Evolutionary conservation across 345 rosid species (phyloP), one percentile per base, ranked within the genome.

Genomic region (Conringia planisiliqua): DNA sequence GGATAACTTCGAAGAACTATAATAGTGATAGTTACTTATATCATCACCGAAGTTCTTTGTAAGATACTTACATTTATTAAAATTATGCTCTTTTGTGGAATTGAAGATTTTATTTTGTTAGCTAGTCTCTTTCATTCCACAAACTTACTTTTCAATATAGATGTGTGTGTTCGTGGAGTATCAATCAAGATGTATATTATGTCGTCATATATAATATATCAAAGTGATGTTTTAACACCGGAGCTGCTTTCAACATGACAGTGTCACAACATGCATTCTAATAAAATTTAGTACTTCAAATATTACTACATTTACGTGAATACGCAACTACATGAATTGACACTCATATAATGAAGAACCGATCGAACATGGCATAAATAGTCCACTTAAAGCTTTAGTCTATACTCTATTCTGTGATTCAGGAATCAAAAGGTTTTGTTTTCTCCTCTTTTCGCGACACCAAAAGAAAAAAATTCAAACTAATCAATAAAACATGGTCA

Each of bases 121-220:
- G 61, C 20, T 71, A n/a, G 50, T 48, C 24, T 62, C 50, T 7
- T 72, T 17, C 42, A 50, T 50, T 51, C 52, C 69, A 29, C 62
- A 72, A 24, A 72, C 69, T 72, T 38, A 72, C 69, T 62, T 72
- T 51, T 62, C 54, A 4, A 11, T 35, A 1, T 59, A 2, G 18
- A 10, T 20, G 4, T 57, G 17, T 46, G 38, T 27, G 4, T 48
- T 6, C 11, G 56, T 46, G 42, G 14, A 17, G 32, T 42, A 46
- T 36, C 59, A 71, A 7, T n/a, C 2, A 10, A 69, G 38, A 71
- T 71, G 26, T 63, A n/a, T 22, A 7, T 48, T 6, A 5, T 24
- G 71, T 24, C 48, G 33, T 10, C 46, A 29, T n/a, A n/a, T n/a
- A n/a, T 24, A 38, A 16, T 24, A 9, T 22, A 40, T 24, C 32